Percentiles rank a stretch among this genome's conserved stretches.
These are phyloP conservation scores for Hymenoscyphus infarciens DNA, from an alignment of 2,329 filamentous ascomycete species.

Conservation along the genomic window DNA sequence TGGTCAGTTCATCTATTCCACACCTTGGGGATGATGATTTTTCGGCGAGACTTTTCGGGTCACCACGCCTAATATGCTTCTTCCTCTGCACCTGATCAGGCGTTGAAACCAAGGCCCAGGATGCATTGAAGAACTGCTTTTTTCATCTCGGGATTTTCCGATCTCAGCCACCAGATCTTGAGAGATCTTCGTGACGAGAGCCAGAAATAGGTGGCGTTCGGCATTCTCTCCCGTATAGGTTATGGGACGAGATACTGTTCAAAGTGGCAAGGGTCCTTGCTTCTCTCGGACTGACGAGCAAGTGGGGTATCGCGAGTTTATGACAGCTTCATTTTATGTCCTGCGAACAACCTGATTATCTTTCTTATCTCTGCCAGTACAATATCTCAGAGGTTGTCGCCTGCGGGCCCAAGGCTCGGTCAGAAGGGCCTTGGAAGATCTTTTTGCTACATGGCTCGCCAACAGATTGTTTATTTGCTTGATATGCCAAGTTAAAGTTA, in stretches of 20 bases:
- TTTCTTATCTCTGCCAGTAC: neutral
- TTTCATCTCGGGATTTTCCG: conserved; percentile 11
- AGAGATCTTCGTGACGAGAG: neutral
- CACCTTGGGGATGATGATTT: neutral
- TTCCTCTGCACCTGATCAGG: conserved; percentile 8
- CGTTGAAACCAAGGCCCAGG: neutral
- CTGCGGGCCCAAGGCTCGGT: neutral
- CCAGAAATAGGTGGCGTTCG: neutral
- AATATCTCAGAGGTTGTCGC: neutral
- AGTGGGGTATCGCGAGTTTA: conserved; percentile 11
- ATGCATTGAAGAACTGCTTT: neutral
- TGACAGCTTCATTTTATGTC: neutral
- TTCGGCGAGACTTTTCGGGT: conserved; percentile 10
- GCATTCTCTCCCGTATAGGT: conserved; percentile 2
- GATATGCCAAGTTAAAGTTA: neutral
- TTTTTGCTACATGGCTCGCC: neutral
- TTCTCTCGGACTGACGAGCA: conserved; percentile 13
- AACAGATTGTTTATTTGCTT: neutral
- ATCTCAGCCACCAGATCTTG: neutral
- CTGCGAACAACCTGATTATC: neutral
- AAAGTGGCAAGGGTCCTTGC: neutral
- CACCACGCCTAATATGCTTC: conserved; percentile 8
- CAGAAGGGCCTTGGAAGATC: neutral
- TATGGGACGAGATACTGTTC: neutral
- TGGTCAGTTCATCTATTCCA: conserved; percentile 17